Evolutionary conservation across 139 green algal species (phyloP).

Genomic region (Zygnema circumcarinatum): DNA sequence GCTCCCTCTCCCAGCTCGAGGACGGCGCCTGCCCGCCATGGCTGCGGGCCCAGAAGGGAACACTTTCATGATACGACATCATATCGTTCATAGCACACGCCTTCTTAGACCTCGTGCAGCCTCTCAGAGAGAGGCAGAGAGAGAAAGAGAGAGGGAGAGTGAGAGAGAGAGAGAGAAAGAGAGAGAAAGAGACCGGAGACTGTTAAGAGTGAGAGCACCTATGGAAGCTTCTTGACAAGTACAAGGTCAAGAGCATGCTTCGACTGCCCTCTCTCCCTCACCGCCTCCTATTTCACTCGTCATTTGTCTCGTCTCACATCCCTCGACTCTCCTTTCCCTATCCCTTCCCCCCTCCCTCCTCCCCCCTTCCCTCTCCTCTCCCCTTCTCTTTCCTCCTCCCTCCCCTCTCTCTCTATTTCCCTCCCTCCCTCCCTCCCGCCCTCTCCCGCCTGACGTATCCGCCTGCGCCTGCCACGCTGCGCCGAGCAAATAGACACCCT

Average conservation of each 20-base stretch:
- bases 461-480: no score
- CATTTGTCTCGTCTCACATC: no score
- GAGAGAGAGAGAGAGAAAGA: conserved; percentile 16
- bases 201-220: no score
- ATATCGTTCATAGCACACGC: not conserved
- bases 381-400: not conserved
- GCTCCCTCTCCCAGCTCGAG: not conserved
- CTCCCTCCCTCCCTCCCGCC: not conserved
- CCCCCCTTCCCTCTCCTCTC: not conserved
- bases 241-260: no score
- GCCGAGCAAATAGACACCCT: no score
- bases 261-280: no score
- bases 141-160: conserved; percentile 8
- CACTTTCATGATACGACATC: not conserved
- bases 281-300: no score
- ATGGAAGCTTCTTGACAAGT: no score
- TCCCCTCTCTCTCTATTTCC: not conserved
- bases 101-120: not conserved
- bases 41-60: not conserved
- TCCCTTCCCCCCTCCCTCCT: not conserved
- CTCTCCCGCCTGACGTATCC: not conserved
- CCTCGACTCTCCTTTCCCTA: no score
- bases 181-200: no score
- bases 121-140: not conserved
- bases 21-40: not conserved